Percentiles rank a stretch among this genome's conserved stretches.
Conservation (phyloP, 1,284 basidiomycete species). For the Ceratobasidium sp. region DNA sequence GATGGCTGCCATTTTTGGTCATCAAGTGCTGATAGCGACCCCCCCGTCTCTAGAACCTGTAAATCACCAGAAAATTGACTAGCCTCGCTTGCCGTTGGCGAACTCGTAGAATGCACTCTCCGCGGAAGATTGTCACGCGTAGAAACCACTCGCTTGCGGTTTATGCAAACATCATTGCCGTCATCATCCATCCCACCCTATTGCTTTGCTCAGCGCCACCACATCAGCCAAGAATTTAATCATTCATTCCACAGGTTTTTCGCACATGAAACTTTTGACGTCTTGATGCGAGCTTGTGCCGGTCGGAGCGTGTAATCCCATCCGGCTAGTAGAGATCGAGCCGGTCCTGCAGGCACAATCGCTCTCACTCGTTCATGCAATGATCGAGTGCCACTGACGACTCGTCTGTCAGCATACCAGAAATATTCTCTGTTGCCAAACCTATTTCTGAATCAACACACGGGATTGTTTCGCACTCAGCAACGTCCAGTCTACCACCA, state of each 20-base stretch:
- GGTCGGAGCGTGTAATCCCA: no score
- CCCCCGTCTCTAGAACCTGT: background rate
- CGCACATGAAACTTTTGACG: background rate
- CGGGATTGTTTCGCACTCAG: no score
- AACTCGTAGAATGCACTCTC: background rate
- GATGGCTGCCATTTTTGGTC: background rate
- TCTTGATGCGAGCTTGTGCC: background rate
- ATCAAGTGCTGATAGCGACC: background rate
- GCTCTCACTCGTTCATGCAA: background rate
- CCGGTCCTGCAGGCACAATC: background rate
- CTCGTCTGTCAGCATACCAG: no score
- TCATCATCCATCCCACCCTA: background rate
- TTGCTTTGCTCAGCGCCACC: background rate
- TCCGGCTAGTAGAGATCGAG: background rate
- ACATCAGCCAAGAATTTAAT: background rate
- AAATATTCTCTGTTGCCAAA: no score
- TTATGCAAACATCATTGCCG: background rate
- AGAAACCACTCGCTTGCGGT: background rate
- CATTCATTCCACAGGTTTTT: background rate
- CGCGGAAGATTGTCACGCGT: background rate
- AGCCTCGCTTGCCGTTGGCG: background rate
- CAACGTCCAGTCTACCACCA: no score
- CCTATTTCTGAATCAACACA: no score
- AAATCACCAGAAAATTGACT: background rate
- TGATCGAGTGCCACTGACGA: background rate